Percentiles rank a stretch among this genome's conserved stretches.
Evolutionary conservation across 2,329 filamentous ascomycete genomes (phyloP).

Genomic region (Cladobotryum protrusum): DNA sequence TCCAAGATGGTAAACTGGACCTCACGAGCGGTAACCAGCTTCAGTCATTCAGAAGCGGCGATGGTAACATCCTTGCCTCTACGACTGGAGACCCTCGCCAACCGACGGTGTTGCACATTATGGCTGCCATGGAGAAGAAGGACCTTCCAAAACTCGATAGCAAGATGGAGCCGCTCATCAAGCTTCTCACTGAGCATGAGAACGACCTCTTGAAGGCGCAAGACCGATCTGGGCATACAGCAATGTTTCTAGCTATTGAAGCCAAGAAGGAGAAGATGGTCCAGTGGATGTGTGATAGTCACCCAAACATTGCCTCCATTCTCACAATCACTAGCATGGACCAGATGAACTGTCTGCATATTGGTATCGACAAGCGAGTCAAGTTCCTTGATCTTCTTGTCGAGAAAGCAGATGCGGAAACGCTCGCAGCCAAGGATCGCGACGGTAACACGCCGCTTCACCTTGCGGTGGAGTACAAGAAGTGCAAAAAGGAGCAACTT

Average conservation of each 20-base stretch:
- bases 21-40: conserved; percentile 7
- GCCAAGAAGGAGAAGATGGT: conserved; percentile 13
- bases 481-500: conserved; percentile 16
- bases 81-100: conserved; percentile 11
- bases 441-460: conserved; percentile 18
- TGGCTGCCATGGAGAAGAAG: conserved; percentile 14
- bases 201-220: conserved; percentile 3
- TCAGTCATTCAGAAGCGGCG: conserved; percentile 6
- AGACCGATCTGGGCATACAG: conserved; percentile 9
- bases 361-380: conserved; percentile 14
- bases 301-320: conserved; percentile 7
- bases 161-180: conserved; percentile 16
- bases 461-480: conserved; percentile 18
- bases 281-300: conserved; percentile 12
- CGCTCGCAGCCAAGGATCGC: conserved; percentile 11
- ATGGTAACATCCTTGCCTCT: conserved; percentile 10
- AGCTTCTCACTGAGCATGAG: conserved; percentile 4
- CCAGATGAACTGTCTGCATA: conserved; percentile 12
- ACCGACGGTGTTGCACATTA: conserved; percentile 16
- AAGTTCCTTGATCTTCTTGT: conserved; percentile 15
- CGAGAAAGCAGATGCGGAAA: conserved; percentile 10
- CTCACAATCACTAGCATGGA: conserved; percentile 9
- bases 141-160: conserved; percentile 13
- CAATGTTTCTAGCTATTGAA: conserved; percentile 10
- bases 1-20: conserved; percentile 7